Evolutionary conservation across 345 rosid genomes (phyloP), one percentile per base, ranked within the genome.

Genomic region (Acer saccharum): DNA sequence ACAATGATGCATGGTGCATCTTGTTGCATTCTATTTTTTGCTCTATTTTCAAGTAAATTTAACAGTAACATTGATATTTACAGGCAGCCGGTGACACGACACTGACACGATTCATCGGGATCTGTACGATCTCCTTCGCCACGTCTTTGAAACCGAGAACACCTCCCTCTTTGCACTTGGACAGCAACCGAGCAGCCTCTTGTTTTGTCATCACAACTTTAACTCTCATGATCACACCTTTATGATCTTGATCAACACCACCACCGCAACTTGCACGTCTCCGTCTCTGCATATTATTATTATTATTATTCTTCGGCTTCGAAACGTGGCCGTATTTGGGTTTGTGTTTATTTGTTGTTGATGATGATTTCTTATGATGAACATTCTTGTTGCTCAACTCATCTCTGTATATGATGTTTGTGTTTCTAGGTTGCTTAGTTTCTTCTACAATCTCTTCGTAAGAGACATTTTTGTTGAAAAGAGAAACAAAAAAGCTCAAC

Each of bases 181-280:
- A 65, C 46, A 90, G 23, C n/a, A 90, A 55, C 4, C 88, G 83
- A 41, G 80, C 79, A 4, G 94, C 97, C 79, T 89, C 91, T 21
- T 74, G 46, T 77, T 81, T 88, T 9, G 93, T 90, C 97, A 92
- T 90, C 90, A 43, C 85, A 75, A 92, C 83, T 85, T 87, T 90
- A 35, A 92, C 86, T 78, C 93, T 86, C 39, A 35, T 35, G 29
- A 85, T 68, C 71, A 77, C 78, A 14, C 52, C 64, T 13, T 82
- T 76, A 25, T 35, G 6, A 35, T 79, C 62, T 17, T 72, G 69
- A 32, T 50, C 63, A 16, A 8, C 79, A 10, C 20, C 80, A 0
- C 81, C 80, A 66, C 65, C 44, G 1, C 10, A 6, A 9, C 46
- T 43, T 43, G 0, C 46, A 8, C 9, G 10, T 48, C 39, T 48